These are phyloP conservation scores for Colletotrichum tropicale DNA, from an alignment of 2,329 filamentous ascomycete genomes.

Conservation along the genomic window DNA sequence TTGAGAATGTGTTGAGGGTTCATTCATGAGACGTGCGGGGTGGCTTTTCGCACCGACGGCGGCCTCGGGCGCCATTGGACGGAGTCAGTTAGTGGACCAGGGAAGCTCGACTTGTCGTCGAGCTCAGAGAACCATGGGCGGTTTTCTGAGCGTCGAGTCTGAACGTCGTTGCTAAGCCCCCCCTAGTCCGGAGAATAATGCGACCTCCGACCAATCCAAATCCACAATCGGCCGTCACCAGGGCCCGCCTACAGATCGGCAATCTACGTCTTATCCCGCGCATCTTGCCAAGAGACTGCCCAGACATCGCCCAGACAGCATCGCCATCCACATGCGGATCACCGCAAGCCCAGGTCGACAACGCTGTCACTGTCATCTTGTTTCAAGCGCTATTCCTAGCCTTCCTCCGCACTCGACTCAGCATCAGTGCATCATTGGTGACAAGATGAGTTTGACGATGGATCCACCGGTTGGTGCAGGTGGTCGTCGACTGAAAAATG, in stretches of 20 bases:
- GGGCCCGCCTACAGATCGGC: slow-evolving; percentile 16
- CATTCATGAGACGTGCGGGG: slow-evolving; percentile 16
- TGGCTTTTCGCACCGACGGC: neutral
- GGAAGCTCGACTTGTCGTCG: slow-evolving; percentile 11
- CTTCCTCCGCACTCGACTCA: slow-evolving; percentile 7
- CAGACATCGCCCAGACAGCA: slow-evolving; percentile 20
- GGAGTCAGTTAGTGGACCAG: neutral
- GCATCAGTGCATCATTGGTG: slow-evolving; percentile 17
- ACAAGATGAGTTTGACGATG: slow-evolving; percentile 14
- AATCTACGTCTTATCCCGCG: slow-evolving; percentile 23
- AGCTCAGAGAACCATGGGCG: slow-evolving; percentile 7
- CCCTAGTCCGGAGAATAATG: slow-evolving; percentile 22
- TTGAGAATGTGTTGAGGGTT: slow-evolving; percentile 6
- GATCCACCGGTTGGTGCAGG: slow-evolving; percentile 5
- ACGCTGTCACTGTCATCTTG: slow-evolving; percentile 20
- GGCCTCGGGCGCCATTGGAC: slow-evolving; percentile 3
- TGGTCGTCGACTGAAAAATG: neutral
- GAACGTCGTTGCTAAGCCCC: slow-evolving; percentile 20
- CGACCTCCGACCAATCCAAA: slow-evolving; percentile 18
- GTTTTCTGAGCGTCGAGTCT: slow-evolving; percentile 3
- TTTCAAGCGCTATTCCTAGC: slow-evolving; percentile 24
- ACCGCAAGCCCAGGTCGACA: slow-evolving; percentile 15
- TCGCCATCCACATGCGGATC: slow-evolving; percentile 19
- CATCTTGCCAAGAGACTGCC: slow-evolving; percentile 23
- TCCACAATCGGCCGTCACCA: slow-evolving; percentile 1